Evolutionary conservation across 805 yeast genomes (phyloP).

Genomic region (Yarrowia sp.): DNA sequence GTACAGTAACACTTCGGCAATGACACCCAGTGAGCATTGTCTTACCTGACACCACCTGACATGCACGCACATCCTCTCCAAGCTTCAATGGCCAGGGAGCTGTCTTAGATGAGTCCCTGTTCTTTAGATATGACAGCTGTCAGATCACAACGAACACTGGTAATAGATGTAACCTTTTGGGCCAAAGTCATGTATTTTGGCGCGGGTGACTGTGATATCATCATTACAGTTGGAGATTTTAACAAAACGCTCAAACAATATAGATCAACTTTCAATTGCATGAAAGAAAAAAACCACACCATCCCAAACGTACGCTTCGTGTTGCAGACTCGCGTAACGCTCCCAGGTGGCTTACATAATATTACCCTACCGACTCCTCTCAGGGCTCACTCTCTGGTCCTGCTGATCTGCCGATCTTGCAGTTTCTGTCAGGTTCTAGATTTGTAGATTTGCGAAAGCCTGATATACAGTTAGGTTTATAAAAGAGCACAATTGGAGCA

Average conservation of each 20-base stretch:
- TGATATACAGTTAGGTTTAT: background rate
- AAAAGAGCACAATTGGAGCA: background rate
- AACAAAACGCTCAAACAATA: too few relatives aligned
- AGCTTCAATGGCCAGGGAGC: background rate
- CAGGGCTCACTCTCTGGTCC: background rate
- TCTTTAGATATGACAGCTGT: background rate
- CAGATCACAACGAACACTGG: background rate
- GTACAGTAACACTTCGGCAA: too few relatives aligned
- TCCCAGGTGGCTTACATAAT: background rate
- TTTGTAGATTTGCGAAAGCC: constrained; percentile 20
- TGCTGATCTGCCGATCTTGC: constrained; percentile 20
- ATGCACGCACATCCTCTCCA: background rate
- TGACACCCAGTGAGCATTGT: too few relatives aligned
- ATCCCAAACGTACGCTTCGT: too few relatives aligned
- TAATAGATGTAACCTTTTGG: background rate
- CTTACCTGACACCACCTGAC: background rate
- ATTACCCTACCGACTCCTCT: background rate
- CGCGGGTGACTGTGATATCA: too few relatives aligned
- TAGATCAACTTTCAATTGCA: too few relatives aligned
- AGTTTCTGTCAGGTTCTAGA: constrained; percentile 20
- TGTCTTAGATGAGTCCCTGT: background rate
- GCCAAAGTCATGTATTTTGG: too few relatives aligned
- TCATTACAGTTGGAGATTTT: too few relatives aligned
- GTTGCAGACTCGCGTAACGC: background rate
- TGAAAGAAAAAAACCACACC: too few relatives aligned